Percentiles rank a stretch among this genome's conserved stretches.
Evolutionary conservation across 2,329 filamentous ascomycete species (phyloP).

Genomic region (Corniculantispora saksenae): DNA sequence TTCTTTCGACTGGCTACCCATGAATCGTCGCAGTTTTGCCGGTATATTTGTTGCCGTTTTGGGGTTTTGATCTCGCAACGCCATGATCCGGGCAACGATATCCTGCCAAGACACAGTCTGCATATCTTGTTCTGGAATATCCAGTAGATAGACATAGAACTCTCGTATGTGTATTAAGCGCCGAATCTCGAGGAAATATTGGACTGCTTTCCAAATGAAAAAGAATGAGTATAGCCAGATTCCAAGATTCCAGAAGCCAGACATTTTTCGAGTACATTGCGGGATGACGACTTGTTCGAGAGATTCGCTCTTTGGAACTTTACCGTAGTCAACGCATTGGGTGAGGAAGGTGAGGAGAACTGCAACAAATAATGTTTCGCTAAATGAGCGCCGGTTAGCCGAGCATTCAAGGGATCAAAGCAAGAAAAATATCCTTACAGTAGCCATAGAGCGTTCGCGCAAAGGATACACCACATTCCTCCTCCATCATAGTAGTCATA

Average conservation of each 20-base stretch:
- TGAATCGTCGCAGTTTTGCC: conserved; percentile 52
- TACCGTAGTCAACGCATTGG: conserved; percentile 81
- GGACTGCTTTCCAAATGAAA: conserved; percentile 78
- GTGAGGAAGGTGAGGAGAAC: conserved; percentile 80
- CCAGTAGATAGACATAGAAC: conserved; percentile 81
- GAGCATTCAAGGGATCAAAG: background rate
- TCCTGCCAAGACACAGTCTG: conserved; percentile 95
- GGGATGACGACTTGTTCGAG: conserved; percentile 60
- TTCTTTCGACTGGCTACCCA: conserved; percentile 88
- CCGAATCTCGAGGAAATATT: conserved; percentile 71
- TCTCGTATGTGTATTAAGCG: conserved; percentile 77
- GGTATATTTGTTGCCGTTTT: conserved; percentile 66
- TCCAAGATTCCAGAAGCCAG: conserved; percentile 71
- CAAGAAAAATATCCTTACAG: conserved; percentile 53
- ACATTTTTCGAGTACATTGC: conserved; percentile 76
- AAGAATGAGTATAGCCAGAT: conserved; percentile 86
- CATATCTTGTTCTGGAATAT: conserved; percentile 81
- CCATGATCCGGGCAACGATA: conserved; percentile 82
- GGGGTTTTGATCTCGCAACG: conserved; percentile 81
- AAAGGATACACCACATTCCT: conserved; percentile 81
- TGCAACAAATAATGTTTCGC: conserved; percentile 80
- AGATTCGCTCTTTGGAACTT: conserved; percentile 65
- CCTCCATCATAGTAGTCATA: conserved; percentile 85
- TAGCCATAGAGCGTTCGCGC: conserved; percentile 70
- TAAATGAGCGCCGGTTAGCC: conserved; percentile 33